A percentile compares a stretch with the other conserved stretches of the same genome.
Evolutionary conservation across 306 rosid genomes (phyloP).

Genomic region (Mimosa bimucronata): DNA sequence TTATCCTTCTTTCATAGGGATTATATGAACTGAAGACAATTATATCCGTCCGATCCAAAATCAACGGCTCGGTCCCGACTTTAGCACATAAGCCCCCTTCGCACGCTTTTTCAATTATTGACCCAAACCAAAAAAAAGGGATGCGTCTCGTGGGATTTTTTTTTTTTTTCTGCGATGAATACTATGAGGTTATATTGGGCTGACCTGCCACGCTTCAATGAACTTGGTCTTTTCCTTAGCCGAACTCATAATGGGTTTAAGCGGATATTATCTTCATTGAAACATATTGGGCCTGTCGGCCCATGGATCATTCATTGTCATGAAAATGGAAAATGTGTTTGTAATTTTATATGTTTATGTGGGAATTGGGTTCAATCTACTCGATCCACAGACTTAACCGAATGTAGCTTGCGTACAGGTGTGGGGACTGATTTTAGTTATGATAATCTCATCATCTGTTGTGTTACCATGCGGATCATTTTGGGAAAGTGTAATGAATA

Average conservation of each 20-base stretch:
- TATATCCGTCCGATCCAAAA: slow-evolving; percentile 42
- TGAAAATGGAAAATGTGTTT: not conserved
- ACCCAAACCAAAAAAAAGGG: not conserved
- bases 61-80: slow-evolving; percentile 37
- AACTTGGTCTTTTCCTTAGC: not conserved
- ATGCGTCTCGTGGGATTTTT: not conserved
- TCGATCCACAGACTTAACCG: not conserved
- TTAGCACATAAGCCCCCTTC: not conserved
- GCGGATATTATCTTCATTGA: not conserved
- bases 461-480: too few species aligned
- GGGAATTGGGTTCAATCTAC: not conserved
- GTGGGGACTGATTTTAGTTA: too few species aligned
- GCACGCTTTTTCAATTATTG: slow-evolving; percentile 35
- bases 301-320: not conserved
- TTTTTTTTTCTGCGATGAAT: not conserved
- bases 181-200: slow-evolving; percentile 12
- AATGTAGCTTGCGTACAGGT: not conserved
- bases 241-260: not conserved
- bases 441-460: too few species aligned
- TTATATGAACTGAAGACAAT: slow-evolving; percentile 32
- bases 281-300: not conserved
- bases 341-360: too few species aligned
- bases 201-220: not conserved
- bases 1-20: slow-evolving; percentile 43
- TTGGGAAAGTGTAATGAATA: too few species aligned